A percentile compares a stretch with the other conserved stretches of the same genome.
phyloP scores from a whole-genome alignment of 768 basidiomycete species.

The Porphyrellus cyaneotinctus region DNA sequence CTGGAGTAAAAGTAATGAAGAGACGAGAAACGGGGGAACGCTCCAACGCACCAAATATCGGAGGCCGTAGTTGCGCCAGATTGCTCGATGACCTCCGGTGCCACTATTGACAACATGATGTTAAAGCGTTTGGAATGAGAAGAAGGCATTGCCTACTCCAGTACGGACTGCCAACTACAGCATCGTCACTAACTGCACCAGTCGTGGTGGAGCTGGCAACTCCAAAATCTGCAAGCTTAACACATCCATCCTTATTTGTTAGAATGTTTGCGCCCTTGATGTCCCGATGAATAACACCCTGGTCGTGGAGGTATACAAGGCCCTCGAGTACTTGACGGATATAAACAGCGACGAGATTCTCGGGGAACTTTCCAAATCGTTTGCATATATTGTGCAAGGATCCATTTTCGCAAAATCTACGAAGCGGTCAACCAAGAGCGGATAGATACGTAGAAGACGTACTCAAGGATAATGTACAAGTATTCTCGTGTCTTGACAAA shows the following conservation, averaged over 20 bases:
- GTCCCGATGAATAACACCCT: constrained; percentile 98
- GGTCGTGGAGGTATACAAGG: constrained; percentile 94
- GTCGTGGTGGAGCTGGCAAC: constrained; percentile 81
- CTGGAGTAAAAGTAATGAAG: constrained; percentile 26
- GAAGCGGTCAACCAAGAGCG: constrained; percentile 6
- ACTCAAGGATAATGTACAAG: constrained; percentile 97
- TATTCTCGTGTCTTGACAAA: constrained; percentile 93
- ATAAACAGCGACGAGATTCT: constrained; percentile 93
- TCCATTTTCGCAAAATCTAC: constrained; percentile 93
- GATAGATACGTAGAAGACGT: constrained; percentile 24
- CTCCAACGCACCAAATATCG: constrained; percentile 77
- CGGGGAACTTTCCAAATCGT: constrained; percentile 97
- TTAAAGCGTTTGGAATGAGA: constrained; percentile 4
- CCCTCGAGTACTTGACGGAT: constrained; percentile 96
- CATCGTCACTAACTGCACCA: constrained; percentile 75
- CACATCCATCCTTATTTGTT: constrained; percentile 96
- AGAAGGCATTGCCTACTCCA: constrained; percentile 68
- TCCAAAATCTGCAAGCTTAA: constrained; percentile 99
- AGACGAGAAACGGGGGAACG: not conserved
- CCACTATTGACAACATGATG: constrained; percentile 54
- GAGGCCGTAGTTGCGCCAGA: constrained; percentile 95
- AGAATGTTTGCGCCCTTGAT: constrained; percentile 99
- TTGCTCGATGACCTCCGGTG: constrained; percentile 98
- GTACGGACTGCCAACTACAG: constrained; percentile 96
- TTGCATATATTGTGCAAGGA: constrained; percentile 94